Base-by-base conservation (phyloP, 129 eudicot genomes). In the Flaveria ramosissima region DNA sequence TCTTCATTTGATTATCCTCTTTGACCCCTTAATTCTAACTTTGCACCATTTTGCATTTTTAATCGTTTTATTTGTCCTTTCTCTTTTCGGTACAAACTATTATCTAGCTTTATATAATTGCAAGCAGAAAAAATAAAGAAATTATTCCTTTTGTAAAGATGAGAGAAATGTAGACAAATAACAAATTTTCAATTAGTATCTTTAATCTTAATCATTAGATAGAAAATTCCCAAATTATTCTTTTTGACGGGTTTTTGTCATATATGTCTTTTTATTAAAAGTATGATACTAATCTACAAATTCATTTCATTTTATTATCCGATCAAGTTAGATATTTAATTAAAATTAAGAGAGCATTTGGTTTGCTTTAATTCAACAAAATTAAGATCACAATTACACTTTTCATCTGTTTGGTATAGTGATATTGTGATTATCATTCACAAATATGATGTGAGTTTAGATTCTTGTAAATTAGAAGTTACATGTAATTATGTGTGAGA, bases 1-100 rank as follows among this genome's bases (percentile, higher is more conserved):
- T 67, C 78, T 73, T 53, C 78, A 73, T 80, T 64, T 72, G 41
- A 82, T 63, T 71, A 62, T 77, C 68, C 70, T 53, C 62, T 30
- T 61, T 71, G 45, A 71, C 73, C 19, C 61, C 32, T 57, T 41
- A 56, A 76, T 76, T 75, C 80, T 65, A 17, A 64, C 63, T 64
- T 63, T 50, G 21, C 72, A 10, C 51, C 50, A 75, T 62, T 61
- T 62, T 46, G 39, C 20, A 20, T 51, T 66, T 20, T 32, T 66
- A 24, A 32, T 26, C 47, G 48, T 11, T 55, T 42, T 51, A 57
- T 63, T 60, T 70, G 48, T 61, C 12, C 39, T 32, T 53, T 24
- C 9, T 17, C 17, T 14, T 60, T 21, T 26, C 41, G 26, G 0
- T 60, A 60, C 32, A 32, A 26, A 24, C 14, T 57, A 9, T 57